A percentile compares a stretch with the other conserved stretches of the same genome.
Evolutionary conservation across 345 rosid genomes (phyloP).

Genomic region (Corymbia maculata): DNA sequence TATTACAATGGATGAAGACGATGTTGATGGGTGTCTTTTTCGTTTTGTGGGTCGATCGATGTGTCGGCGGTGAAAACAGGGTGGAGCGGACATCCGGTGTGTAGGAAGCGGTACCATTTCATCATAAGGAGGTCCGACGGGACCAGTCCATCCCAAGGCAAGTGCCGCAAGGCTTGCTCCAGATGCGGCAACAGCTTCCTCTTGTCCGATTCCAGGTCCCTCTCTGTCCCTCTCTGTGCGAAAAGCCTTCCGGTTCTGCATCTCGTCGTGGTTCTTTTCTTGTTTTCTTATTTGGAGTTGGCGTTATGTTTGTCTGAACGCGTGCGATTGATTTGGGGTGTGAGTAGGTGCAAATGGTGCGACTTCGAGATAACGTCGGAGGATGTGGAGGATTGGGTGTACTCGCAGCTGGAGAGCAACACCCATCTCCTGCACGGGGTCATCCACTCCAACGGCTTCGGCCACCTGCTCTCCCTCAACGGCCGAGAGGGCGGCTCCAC

Average conservation of each 20-base stretch:
- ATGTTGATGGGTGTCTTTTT: background rate
- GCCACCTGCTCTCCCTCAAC: slow-evolving; percentile 59
- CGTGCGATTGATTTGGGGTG: background rate
- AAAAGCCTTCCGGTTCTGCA: background rate
- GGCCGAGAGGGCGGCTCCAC: slow-evolving; percentile 70
- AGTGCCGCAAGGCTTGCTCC: slow-evolving; percentile 19
- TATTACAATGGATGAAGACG: background rate
- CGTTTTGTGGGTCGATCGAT: background rate
- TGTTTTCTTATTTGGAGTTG: background rate
- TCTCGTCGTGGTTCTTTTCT: background rate
- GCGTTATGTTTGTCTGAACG: background rate
- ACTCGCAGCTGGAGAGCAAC: slow-evolving; percentile 44
- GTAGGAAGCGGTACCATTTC: slow-evolving; percentile 65
- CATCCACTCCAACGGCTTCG: slow-evolving; percentile 68
- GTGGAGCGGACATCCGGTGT: slow-evolving; percentile 80
- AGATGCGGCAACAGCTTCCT: slow-evolving; percentile 31
- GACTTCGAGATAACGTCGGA: slow-evolving; percentile 15
- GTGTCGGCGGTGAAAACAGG: slow-evolving; percentile 17
- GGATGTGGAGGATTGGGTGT: slow-evolving; percentile 50
- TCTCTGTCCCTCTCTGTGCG: background rate
- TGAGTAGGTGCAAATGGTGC: slow-evolving; percentile 42
- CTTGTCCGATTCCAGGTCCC: slow-evolving; percentile 30
- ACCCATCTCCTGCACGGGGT: slow-evolving; percentile 63
- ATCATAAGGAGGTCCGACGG: slow-evolving; percentile 37
- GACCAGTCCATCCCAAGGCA: background rate